Evolutionary conservation across 345 rosid genomes (phyloP).

Genomic region (Fremontodendron californicum): DNA sequence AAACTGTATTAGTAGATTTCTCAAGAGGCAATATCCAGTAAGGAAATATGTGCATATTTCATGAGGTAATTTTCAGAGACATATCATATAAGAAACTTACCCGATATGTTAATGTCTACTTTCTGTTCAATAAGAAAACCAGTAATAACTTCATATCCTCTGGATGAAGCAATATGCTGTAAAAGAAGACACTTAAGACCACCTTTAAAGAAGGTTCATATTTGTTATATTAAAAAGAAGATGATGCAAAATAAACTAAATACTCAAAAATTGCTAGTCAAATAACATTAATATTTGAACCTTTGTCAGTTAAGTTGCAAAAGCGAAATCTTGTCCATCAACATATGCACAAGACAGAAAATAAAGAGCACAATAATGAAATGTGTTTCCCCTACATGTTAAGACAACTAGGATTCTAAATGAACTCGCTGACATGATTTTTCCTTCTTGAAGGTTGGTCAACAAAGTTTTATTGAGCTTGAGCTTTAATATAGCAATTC

Average conservation of each 20-base stretch:
- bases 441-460: neutral
- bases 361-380: neutral
- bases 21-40: neutral
- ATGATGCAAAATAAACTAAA: neutral
- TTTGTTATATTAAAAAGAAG: neutral
- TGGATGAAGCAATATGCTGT: conserved; percentile 80
- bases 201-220: too few species aligned
- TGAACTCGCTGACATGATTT: neutral
- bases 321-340: neutral
- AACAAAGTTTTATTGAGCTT: neutral
- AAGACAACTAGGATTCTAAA: neutral
- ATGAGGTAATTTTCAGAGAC: neutral
- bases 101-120: conserved; percentile 45
- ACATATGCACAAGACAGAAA: neutral
- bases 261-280: neutral
- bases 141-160: conserved; percentile 63
- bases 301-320: neutral
- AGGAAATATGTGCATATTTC: neutral
- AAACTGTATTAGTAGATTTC: neutral
- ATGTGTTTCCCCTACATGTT: neutral
- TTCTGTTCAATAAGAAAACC: conserved; percentile 59
- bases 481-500: neutral
- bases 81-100: conserved; percentile 16
- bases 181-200: neutral
- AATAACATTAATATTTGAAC: neutral